Percentiles rank a stretch among this genome's conserved stretches.
Conservation (phyloP, 352 stramenopile species). For the Phytophthora hybrid region DNA sequence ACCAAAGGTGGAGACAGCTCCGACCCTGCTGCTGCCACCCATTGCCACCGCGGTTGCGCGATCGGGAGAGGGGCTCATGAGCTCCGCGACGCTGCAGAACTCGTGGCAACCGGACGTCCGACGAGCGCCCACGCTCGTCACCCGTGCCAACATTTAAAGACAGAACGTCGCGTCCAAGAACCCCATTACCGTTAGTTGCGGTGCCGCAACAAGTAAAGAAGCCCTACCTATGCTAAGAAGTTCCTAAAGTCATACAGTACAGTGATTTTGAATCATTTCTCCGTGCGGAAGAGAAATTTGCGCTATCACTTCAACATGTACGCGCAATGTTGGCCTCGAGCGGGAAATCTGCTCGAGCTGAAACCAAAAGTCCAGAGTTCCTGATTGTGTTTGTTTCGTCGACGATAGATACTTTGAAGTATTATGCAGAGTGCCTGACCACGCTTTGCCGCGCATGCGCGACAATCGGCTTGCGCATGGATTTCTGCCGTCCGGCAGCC, state of each 20-base stretch:
- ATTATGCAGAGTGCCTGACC: too few species aligned
- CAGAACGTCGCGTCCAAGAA: neutral
- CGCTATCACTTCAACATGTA: slow-evolving; percentile 16
- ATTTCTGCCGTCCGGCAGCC: slow-evolving; percentile 6
- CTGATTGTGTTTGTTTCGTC: slow-evolving; percentile 1
- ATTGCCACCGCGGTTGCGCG: slow-evolving; percentile 49
- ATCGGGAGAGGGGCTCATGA: slow-evolving; percentile 40
- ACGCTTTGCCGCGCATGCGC: neutral
- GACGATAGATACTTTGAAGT: neutral
- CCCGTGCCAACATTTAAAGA: slow-evolving; percentile 38
- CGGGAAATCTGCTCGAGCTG: neutral
- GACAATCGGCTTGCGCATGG: slow-evolving; percentile 21
- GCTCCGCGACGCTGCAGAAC: slow-evolving; percentile 27
- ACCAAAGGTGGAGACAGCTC: slow-evolving; percentile 20
- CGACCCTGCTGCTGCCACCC: slow-evolving; percentile 38
- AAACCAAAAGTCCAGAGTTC: slow-evolving; percentile 25
- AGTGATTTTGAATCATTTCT: slow-evolving; percentile 31
- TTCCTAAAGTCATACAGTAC: slow-evolving; percentile 18
- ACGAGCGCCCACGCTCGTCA: slow-evolving; percentile 31
- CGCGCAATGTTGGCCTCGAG: too few species aligned
- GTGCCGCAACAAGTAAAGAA: slow-evolving; percentile 12
- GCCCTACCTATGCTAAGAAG: slow-evolving; percentile 1
- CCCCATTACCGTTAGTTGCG: neutral
- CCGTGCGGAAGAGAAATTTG: slow-evolving; percentile 8
- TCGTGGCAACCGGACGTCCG: slow-evolving; percentile 42